phyloP scores from a whole-genome alignment of 2,329 filamentous ascomycete genomes.

The Xylariomycetidae sp. region DNA sequence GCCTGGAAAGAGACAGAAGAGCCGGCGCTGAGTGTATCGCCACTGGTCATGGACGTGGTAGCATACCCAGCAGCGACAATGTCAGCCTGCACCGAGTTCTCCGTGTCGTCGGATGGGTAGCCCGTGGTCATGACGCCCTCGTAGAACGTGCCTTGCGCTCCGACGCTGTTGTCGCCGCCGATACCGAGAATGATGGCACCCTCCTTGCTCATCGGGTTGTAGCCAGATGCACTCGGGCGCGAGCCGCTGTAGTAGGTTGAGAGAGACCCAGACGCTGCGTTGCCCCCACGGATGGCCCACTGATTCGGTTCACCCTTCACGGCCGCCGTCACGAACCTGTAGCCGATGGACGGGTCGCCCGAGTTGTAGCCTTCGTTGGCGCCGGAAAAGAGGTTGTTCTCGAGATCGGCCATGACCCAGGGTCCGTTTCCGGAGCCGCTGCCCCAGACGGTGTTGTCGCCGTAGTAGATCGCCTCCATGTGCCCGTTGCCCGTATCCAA shows the following conservation, averaged over 20 bases:
- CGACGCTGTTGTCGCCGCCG: constrained; percentile 58
- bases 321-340: constrained; percentile 50
- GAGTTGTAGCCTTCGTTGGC: constrained; percentile 37
- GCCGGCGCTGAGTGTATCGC: constrained; percentile 38
- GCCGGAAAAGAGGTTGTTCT: constrained; percentile 61
- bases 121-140: constrained; percentile 59
- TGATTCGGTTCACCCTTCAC: constrained; percentile 50
- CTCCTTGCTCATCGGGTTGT: constrained; percentile 59
- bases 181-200: constrained; percentile 64
- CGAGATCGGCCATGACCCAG: constrained; percentile 65
- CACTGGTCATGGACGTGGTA: constrained; percentile 38
- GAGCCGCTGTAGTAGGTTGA: constrained; percentile 54
- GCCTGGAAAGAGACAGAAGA: constrained; percentile 46
- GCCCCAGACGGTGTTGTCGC: constrained; percentile 48
- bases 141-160: constrained; percentile 58
- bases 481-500: constrained; percentile 54
- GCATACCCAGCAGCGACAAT: constrained; percentile 55
- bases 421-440: constrained; percentile 52
- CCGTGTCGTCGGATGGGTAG: constrained; percentile 54
- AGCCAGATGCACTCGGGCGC: constrained; percentile 45
- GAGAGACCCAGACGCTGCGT: constrained; percentile 47
- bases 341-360: constrained; percentile 44
- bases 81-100: constrained; percentile 53
- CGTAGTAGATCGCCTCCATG: constrained; percentile 66
- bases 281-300: constrained; percentile 55